A percentile compares a stretch with the other conserved stretches of the same genome.
These are phyloP conservation scores for Microcos paniculata DNA, from an alignment of 345 rosid genomes.

Conservation along the genomic window DNA sequence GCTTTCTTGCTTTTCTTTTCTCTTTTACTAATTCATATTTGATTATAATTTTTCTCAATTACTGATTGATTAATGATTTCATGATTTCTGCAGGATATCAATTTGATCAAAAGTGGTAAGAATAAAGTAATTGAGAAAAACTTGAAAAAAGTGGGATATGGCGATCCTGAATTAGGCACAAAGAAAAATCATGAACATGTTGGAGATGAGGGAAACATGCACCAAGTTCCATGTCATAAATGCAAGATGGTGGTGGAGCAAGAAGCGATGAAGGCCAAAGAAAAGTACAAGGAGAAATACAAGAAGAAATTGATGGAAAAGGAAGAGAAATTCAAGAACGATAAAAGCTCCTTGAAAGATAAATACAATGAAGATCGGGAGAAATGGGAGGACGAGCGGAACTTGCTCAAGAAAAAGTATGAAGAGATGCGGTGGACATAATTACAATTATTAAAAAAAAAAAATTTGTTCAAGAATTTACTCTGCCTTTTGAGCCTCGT, in stretches of 20 bases:
- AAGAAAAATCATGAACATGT: too few relatives aligned
- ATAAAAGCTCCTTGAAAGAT: constrained; percentile 1
- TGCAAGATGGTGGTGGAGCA: background rate
- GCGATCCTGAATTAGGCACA: too few relatives aligned
- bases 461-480: background rate
- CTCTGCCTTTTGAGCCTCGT: too few relatives aligned
- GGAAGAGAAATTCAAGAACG: constrained; percentile 4
- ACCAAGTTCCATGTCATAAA: background rate
- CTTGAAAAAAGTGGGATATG: too few relatives aligned
- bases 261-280: background rate
- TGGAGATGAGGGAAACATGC: background rate
- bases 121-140: too few relatives aligned
- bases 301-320: background rate
- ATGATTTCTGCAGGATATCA: too few relatives aligned
- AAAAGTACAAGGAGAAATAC: constrained; percentile 5
- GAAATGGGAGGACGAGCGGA: constrained; percentile 10
- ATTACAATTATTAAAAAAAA: background rate
- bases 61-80: too few relatives aligned
- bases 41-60: too few relatives aligned
- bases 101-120: too few relatives aligned
- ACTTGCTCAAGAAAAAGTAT: background rate
- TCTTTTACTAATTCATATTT: too few relatives aligned
- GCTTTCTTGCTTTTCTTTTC: too few relatives aligned
- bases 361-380: background rate
- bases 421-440: constrained; percentile 8